Conservation (phyloP, 441 rosid species). For the Brassica hybrid region DNA sequence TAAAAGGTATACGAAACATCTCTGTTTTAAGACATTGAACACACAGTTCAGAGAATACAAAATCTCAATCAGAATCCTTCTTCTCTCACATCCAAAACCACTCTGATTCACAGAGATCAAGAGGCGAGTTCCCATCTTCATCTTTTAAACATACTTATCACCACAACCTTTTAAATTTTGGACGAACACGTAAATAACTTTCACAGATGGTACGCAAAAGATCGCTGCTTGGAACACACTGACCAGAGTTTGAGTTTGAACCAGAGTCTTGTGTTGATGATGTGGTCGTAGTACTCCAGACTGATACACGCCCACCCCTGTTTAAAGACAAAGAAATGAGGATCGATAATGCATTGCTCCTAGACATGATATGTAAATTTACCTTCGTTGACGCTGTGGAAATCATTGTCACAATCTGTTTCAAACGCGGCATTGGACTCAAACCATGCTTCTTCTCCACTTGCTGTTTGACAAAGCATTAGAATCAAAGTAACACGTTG, state of each 20-base stretch:
- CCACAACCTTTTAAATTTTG: no score
- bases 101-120: slow-evolving; percentile 59
- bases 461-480: no score
- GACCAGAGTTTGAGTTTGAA: slow-evolving; percentile 35
- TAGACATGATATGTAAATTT: background rate
- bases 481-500: no score
- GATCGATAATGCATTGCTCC: background rate
- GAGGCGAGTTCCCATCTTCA: slow-evolving; percentile 66
- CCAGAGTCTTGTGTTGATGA: slow-evolving; percentile 51
- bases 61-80: slow-evolving; percentile 8
- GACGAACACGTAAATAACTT: no score
- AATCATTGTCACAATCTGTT: slow-evolving; percentile 84
- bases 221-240: no score
- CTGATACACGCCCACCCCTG: slow-evolving; percentile 53
- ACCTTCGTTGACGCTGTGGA: slow-evolving; percentile 71
- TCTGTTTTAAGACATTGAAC: background rate
- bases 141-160: slow-evolving; percentile 45
- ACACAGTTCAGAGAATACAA: slow-evolving; percentile 9
- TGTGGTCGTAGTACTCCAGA: slow-evolving; percentile 52
- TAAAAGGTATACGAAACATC: background rate
- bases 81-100: slow-evolving; percentile 66
- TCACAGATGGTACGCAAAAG: no score
- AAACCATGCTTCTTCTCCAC: slow-evolving; percentile 62
- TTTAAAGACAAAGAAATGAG: background rate
- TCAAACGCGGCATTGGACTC: slow-evolving; percentile 67